phyloP scores from a whole-genome alignment of 2,329 filamentous ascomycete species.

The Microsporum canis region DNA sequence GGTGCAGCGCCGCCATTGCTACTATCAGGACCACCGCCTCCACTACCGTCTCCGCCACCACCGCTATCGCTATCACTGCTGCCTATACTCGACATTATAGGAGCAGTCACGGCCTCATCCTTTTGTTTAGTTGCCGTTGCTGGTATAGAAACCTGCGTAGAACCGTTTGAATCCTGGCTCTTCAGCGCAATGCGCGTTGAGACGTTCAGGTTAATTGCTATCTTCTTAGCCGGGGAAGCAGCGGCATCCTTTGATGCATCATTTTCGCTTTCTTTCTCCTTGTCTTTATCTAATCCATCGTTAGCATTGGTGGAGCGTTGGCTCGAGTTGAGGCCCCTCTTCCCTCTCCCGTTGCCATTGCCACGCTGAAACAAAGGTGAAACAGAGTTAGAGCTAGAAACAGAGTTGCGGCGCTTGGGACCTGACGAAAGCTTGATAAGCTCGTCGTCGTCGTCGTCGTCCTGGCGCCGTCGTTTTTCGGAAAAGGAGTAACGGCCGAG shows the following conservation, averaged over 20 bases:
- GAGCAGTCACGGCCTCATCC: background rate
- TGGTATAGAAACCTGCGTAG: background rate
- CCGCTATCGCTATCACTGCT: background rate
- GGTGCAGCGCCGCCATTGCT: background rate
- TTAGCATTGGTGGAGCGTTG: slow-evolving; percentile 2
- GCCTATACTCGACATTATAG: background rate
- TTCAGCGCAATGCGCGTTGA: slow-evolving; percentile 10
- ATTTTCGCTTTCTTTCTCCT: slow-evolving; percentile 6
- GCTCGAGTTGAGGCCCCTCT: background rate
- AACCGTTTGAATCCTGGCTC: background rate
- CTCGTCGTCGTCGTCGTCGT: slow-evolving; percentile 89
- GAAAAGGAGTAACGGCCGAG: slow-evolving; percentile 32
- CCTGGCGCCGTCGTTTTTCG: slow-evolving; percentile 72
- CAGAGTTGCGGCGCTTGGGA: slow-evolving; percentile 36
- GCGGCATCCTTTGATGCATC: slow-evolving; percentile 16
- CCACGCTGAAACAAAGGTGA: background rate
- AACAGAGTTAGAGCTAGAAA: slow-evolving; percentile 19
- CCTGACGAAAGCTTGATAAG: slow-evolving; percentile 63
- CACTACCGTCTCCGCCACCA: background rate
- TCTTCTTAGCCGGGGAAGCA: slow-evolving; percentile 21
- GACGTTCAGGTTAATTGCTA: slow-evolving; percentile 31
- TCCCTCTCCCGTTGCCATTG: background rate
- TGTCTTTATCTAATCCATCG: slow-evolving; percentile 12
- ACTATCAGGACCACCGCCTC: background rate
- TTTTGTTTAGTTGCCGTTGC: background rate